These are phyloP conservation scores for Daldinia loculata DNA, from an alignment of 495 filamentous ascomycete genomes.

Conservation along the genomic window DNA sequence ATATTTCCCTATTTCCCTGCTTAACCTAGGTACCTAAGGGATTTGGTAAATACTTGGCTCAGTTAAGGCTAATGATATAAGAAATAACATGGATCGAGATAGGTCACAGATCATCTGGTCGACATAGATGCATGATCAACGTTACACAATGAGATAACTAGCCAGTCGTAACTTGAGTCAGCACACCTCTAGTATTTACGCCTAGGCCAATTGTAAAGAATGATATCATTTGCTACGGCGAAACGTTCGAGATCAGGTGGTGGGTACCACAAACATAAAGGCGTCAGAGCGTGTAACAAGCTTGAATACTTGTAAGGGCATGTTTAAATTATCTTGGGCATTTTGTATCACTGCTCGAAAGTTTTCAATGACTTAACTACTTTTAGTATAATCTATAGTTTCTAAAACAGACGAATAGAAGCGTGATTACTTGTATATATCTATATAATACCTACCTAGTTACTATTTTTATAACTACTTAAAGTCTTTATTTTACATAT, in stretches of 20 bases:
- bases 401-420: not conserved
- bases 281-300: not conserved
- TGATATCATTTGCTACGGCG: constrained; percentile 5
- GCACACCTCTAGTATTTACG: not conserved
- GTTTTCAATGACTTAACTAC: not conserved
- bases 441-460: no score
- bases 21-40: no score
- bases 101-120: constrained; percentile 23
- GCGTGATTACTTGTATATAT: not conserved
- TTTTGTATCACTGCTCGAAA: not conserved
- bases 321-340: not conserved
- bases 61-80: not conserved
- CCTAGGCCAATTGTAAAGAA: not conserved
- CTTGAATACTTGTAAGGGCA: not conserved
- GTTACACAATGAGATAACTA: constrained; percentile 27
- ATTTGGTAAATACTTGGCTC: no score
- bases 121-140: not conserved
- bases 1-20: no score
- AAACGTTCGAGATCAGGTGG: constrained; percentile 28
- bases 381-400: not conserved
- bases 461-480: no score
- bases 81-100: constrained; percentile 1
- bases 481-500: no score
- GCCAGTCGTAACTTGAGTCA: constrained; percentile 3
- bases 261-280: not conserved